These are phyloP conservation scores for Artemisia tridentata DNA, from an alignment of 129 eudicot species.

Conservation along the genomic window DNA sequence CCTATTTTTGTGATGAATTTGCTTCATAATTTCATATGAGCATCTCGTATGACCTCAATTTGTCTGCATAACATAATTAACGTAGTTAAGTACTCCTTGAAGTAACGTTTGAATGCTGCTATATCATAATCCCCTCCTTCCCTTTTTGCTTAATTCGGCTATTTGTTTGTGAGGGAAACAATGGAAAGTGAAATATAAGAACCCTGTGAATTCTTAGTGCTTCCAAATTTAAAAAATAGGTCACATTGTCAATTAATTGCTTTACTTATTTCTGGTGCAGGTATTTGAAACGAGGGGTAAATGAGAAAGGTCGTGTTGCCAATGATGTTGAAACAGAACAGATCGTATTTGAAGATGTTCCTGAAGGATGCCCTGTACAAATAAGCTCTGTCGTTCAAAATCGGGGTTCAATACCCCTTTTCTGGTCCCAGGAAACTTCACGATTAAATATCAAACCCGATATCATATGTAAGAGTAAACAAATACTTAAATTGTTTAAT, in stretches of 20 bases:
- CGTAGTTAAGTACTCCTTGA: too few species aligned
- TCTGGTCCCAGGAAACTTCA: constrained; percentile 99
- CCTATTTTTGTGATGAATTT: too few species aligned
- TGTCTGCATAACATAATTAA: too few species aligned
- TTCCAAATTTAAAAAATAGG: neutral
- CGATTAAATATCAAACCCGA: constrained; percentile 80
- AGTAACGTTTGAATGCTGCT: too few species aligned
- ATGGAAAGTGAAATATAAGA: too few species aligned
- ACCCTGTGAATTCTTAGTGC: neutral
- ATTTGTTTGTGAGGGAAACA: too few species aligned
- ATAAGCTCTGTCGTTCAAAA: constrained; percentile 92
- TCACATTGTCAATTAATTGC: neutral
- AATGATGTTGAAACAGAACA: constrained; percentile 99
- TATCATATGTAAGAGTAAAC: constrained; percentile 62
- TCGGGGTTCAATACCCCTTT: constrained; percentile 95
- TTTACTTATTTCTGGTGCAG: constrained; percentile 35
- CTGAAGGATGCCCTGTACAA: constrained; percentile 51
- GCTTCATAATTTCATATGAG: too few species aligned
- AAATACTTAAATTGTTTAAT: constrained; percentile 5
- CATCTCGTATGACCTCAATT: too few species aligned
- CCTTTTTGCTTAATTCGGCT: too few species aligned
- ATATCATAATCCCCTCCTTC: too few species aligned
- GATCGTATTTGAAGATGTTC: constrained; percentile 81
- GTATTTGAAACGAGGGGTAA: constrained; percentile 89
- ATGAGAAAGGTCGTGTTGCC: constrained; percentile 94